These are phyloP conservation scores for Neobulgaria alba DNA, from an alignment of 2,329 filamentous ascomycete genomes.

Conservation along the genomic window DNA sequence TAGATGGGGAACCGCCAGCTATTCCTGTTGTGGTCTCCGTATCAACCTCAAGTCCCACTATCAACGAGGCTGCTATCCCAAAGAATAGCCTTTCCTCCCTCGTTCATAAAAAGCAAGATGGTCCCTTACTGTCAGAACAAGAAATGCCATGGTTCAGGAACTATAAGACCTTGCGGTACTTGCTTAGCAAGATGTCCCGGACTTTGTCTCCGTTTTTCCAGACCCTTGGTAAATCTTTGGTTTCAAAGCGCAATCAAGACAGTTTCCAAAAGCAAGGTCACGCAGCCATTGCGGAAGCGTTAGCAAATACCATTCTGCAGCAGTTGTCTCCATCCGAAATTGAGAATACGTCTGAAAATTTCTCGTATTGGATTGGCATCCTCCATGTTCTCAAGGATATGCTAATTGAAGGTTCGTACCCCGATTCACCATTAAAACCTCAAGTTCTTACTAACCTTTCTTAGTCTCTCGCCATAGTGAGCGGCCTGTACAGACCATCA, in stretches of 20 bases:
- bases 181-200: conserved; percentile 71
- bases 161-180: conserved; percentile 63
- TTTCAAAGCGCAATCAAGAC: conserved; percentile 68
- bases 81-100: background rate
- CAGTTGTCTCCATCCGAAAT: conserved; percentile 44
- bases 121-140: conserved; percentile 36
- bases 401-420: conserved; percentile 72
- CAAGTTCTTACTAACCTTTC: no score
- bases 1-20: conserved; percentile 1
- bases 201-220: conserved; percentile 82
- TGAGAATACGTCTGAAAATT: conserved; percentile 51
- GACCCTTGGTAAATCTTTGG: conserved; percentile 70
- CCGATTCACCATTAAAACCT: no score
- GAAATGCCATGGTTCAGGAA: conserved; percentile 54
- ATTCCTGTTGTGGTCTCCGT: background rate
- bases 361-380: conserved; percentile 75
- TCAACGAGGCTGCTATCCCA: conserved; percentile 3
- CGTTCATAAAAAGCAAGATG: conserved; percentile 24
- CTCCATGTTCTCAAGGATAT: conserved; percentile 71
- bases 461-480: conserved; percentile 25
- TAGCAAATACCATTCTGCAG: conserved; percentile 62
- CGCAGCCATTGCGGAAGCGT: conserved; percentile 48
- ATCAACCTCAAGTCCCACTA: background rate
- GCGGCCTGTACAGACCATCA: conserved; percentile 45
- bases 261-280: conserved; percentile 44